Evolutionary conservation across 306 rosid species (phyloP), one percentile per base, ranked within the genome.

Genomic region (Sesbania bispinosa): DNA sequence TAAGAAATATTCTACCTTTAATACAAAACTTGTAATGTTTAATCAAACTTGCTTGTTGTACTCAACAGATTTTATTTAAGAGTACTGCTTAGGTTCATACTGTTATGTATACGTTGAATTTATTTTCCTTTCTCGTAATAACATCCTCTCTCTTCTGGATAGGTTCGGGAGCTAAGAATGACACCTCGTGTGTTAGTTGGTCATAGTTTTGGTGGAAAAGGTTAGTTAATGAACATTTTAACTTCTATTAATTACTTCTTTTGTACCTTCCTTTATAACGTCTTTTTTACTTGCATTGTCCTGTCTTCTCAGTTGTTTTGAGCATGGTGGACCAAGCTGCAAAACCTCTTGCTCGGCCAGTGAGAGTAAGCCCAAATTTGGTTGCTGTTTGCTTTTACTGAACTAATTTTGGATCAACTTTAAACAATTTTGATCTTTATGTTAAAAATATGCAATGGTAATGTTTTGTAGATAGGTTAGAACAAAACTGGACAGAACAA

Each of bases 291-390:
- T 61, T 73, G 45, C 16, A 47, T 45, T 58, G 35, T 81, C 73
- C 48, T 55, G 74, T 62, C 80, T 76, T 55, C 45, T 57, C 79
- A 94, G 98, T 90, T 87, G 96, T 58, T 81, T 77, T 94, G 70
- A 89, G 98, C 87, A 94, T 90, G 97, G 97, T 84, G 71, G 96
- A 94, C 78, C 97, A 94, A 85, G 97, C 98, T 75, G 96, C 97
- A 67, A 94, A 94, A 70, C 97, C 98, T 79, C 95, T 94, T 75
- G 95, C 96, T 24, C 91, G 95, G 50, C 98, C 98, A 65, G 98
- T 94, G 71, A 87, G 63, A 76, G 97, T 90, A 87, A 80, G 92
- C 69, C 35, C 48, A 76, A 46, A 62, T 35, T 57, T 67, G 11
- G 20, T 70, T 61, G 5, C 16, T 73, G 21, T 66, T 51, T 66